These are phyloP conservation scores for Leishmania arabica DNA, from an alignment of 208 protist genomes.

Conservation along the genomic window DNA sequence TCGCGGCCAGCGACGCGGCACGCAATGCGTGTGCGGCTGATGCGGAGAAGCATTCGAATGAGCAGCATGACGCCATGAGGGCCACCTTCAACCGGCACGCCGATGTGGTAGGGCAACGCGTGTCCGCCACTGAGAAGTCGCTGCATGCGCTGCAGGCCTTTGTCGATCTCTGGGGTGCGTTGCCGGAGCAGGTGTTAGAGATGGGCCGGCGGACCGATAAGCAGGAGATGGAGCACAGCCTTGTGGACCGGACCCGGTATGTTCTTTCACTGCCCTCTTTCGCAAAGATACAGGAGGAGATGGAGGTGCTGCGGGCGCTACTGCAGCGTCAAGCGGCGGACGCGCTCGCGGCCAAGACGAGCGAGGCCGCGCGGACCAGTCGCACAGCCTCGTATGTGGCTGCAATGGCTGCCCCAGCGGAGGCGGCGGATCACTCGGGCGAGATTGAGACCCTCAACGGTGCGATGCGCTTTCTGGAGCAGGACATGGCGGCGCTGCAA, in stretches of 20 bases:
- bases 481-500: conserved; percentile 41
- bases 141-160: conserved; percentile 39
- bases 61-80: conserved; percentile 20
- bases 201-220: conserved; percentile 42
- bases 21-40: conserved; percentile 10
- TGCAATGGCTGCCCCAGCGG: not conserved
- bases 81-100: conserved; percentile 13
- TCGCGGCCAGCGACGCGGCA: conserved; percentile 2
- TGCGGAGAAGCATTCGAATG: conserved; percentile 23
- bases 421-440: not conserved
- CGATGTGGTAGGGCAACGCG: conserved; percentile 5
- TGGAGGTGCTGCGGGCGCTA: conserved; percentile 67
- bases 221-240: conserved; percentile 35
- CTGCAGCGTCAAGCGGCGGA: conserved; percentile 64
- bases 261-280: conserved; percentile 72
- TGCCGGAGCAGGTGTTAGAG: conserved; percentile 34
- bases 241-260: conserved; percentile 63
- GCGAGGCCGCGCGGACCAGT: conserved; percentile 25
- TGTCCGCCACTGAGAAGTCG: conserved; percentile 22
- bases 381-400: conserved; percentile 16
- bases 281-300: conserved; percentile 55
- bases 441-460: conserved; percentile 24
- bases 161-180: conserved; percentile 58
- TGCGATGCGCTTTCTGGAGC: conserved; percentile 35
- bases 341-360: conserved; percentile 46